These are phyloP conservation scores for Starmerella etchellsii DNA, from an alignment of 805 yeast species.

Conservation along the genomic window DNA sequence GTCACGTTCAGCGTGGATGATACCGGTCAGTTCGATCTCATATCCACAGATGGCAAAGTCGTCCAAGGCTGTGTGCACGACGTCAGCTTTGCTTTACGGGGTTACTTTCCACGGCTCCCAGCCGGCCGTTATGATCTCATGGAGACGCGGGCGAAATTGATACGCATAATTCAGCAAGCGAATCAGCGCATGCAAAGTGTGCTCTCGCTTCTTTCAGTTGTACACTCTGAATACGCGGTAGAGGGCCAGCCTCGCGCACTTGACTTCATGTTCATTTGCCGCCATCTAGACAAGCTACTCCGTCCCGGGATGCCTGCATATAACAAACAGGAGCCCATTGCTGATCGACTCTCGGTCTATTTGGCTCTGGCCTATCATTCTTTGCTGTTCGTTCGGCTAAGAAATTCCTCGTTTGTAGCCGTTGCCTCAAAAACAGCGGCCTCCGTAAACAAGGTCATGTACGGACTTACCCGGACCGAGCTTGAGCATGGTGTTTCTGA, in stretches of 20 bases:
- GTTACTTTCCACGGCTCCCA: conserved; percentile 4
- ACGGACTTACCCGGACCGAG: conserved; percentile 12
- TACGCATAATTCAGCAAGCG: neutral
- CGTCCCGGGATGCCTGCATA: too few relatives aligned
- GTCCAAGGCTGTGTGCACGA: conserved; percentile 2
- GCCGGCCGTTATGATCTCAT: neutral
- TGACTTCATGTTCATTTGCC: conserved; percentile 9
- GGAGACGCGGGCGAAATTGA: neutral
- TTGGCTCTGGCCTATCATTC: conserved; percentile 12
- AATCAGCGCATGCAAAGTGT: neutral
- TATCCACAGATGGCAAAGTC: conserved; percentile 4
- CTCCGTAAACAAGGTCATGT: conserved; percentile 17
- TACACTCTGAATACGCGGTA: conserved; percentile 8
- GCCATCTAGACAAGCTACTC: neutral
- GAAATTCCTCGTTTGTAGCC: conserved; percentile 10
- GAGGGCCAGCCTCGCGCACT: conserved; percentile 11
- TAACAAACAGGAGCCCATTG: neutral
- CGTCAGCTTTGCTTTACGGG: conserved; percentile 12
- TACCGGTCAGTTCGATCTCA: conserved; percentile 12
- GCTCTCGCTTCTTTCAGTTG: conserved; percentile 7
- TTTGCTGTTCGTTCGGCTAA: conserved; percentile 10
- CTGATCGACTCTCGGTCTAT: conserved; percentile 11
- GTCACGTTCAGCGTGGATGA: conserved; percentile 16
- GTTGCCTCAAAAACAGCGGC: conserved; percentile 5
- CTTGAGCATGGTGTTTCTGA: conserved; percentile 14